A percentile compares a stretch with the other conserved stretches of the same genome.
Conservation (phyloP, 2,329 filamentous ascomycete genomes). For the Pseudogymnoascus sp. region DNA sequence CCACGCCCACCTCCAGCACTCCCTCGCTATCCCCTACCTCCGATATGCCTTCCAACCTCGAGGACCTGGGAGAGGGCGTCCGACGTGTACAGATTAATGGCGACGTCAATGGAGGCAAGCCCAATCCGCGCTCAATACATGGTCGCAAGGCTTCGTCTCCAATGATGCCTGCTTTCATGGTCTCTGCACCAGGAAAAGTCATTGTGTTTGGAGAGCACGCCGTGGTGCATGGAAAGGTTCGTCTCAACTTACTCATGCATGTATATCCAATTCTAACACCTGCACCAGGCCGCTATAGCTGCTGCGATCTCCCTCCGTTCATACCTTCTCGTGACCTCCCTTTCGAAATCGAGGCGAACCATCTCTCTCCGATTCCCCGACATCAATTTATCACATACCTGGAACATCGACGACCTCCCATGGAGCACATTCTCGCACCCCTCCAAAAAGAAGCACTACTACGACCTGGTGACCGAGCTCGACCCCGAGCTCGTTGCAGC, state of each 20-base stretch:
- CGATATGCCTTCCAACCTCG: constrained; percentile 4
- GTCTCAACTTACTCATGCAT: constrained; percentile 13
- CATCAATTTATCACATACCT: constrained; percentile 80
- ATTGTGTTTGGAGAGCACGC: constrained; percentile 98
- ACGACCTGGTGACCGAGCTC: constrained; percentile 75
- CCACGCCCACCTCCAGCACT: background rate
- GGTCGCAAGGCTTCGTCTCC: constrained; percentile 52
- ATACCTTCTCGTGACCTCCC: constrained; percentile 88
- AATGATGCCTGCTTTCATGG: constrained; percentile 88
- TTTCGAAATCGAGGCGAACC: constrained; percentile 84
- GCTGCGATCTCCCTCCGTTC: constrained; percentile 91
- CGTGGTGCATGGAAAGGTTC: constrained; percentile 90
- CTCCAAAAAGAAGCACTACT: constrained; percentile 89
- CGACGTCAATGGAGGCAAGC: constrained; percentile 12
- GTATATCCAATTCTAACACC: background rate
- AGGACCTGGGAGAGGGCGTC: background rate
- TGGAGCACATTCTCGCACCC: constrained; percentile 76
- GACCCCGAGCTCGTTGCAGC: constrained; percentile 75
- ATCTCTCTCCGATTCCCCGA: constrained; percentile 86
- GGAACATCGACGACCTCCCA: constrained; percentile 86
- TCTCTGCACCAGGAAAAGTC: constrained; percentile 94
- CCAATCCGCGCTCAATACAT: background rate
- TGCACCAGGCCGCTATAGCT: constrained; percentile 70
- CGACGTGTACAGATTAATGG: constrained; percentile 18
- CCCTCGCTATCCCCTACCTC: constrained; percentile 1